Percentiles rank a stretch among this genome's conserved stretches.
These are phyloP conservation scores for Guadua angustifolia DNA, from an alignment of 176 grass and related monocot genomes.

Conservation along the genomic window DNA sequence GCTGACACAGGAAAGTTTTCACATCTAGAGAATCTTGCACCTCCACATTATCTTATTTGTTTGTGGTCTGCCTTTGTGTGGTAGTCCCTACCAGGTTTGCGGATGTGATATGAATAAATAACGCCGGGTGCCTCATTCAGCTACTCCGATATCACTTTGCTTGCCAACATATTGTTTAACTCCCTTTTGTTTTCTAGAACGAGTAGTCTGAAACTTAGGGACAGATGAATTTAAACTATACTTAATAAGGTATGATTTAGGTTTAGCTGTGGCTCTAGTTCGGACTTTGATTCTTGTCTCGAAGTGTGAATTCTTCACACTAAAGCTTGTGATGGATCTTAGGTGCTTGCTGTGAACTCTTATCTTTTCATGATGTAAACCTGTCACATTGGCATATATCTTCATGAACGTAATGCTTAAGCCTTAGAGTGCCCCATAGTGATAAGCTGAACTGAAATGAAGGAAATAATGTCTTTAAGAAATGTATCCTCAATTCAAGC, in stretches of 20 bases:
- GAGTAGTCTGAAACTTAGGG: background rate
- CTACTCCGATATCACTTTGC: background rate
- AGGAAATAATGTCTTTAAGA: background rate
- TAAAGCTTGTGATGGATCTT: conserved; percentile 10
- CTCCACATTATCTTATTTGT: background rate
- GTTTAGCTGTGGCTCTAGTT: background rate
- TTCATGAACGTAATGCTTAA: conserved; percentile 7
- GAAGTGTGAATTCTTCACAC: background rate
- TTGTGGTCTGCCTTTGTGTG: background rate
- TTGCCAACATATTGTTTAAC: background rate
- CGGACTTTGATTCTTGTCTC: conserved; percentile 5
- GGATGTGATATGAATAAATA: background rate
- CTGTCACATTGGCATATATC: background rate
- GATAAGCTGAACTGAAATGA: background rate
- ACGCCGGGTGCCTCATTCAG: background rate
- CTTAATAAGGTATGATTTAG: background rate
- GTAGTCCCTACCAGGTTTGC: background rate
- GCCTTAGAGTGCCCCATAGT: background rate
- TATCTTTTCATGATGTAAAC: background rate
- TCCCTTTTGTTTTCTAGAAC: background rate
- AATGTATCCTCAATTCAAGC: background rate
- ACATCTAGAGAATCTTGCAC: too few relatives aligned
- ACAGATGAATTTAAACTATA: background rate
- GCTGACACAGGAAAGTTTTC: too few relatives aligned
- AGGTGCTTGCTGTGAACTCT: background rate